Percentiles rank a stretch among this genome's conserved stretches.
These are phyloP conservation scores for Diaporthe citriasiana DNA, from an alignment of 2,329 filamentous ascomycete species.

Conservation along the genomic window DNA sequence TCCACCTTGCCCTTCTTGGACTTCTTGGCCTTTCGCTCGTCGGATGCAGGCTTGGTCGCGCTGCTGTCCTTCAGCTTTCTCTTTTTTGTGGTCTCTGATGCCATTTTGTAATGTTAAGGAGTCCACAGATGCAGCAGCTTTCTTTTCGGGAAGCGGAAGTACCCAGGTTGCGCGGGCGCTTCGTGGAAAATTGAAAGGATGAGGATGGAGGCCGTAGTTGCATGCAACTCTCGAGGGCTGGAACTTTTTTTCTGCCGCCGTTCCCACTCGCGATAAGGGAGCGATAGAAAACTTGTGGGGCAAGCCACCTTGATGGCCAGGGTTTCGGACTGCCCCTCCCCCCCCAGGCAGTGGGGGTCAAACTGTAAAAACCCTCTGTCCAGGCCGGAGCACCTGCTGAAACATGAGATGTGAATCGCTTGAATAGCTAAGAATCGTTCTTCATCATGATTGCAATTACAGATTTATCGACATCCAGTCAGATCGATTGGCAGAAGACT, in stretches of 20 bases:
- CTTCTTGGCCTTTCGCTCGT: slow-evolving; percentile 41
- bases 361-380: not conserved
- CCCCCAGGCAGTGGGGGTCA: not conserved
- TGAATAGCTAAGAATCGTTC: not conserved
- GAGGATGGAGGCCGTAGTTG: not conserved
- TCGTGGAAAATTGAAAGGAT: slow-evolving; percentile 7
- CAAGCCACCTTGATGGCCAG: slow-evolving; percentile 2
- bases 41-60: slow-evolving; percentile 44
- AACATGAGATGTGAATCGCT: not conserved
- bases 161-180: not conserved
- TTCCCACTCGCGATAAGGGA: slow-evolving; percentile 40
- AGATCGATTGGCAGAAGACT: too few relatives aligned
- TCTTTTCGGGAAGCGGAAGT: not conserved
- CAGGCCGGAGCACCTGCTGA: not conserved
- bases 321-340: not conserved
- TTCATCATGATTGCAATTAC: not conserved
- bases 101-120: slow-evolving; percentile 46
- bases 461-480: too few relatives aligned
- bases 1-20: slow-evolving; percentile 41
- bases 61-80: slow-evolving; percentile 53
- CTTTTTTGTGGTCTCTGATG: slow-evolving; percentile 53
- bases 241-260: slow-evolving; percentile 41
- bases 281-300: slow-evolving; percentile 25
- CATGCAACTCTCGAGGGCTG: slow-evolving; percentile 22
- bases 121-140: slow-evolving; percentile 4